Evolutionary conservation across 306 rosid species (phyloP), one percentile per base, ranked within the genome.

Genomic region (Quercus alba): DNA sequence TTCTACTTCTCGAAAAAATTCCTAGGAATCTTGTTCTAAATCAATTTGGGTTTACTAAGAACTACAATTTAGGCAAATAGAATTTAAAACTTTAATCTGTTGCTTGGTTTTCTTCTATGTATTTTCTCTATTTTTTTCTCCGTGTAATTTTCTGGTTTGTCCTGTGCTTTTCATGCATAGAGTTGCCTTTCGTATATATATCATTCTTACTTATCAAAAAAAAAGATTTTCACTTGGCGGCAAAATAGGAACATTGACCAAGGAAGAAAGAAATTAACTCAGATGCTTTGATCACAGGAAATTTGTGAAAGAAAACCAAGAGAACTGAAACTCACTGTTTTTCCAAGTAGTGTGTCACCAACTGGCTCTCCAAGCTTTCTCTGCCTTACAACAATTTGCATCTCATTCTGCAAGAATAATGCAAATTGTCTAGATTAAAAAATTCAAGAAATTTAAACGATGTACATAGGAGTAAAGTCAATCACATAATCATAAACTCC

Each of bases 261-360:
- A 73, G 54, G 23, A 26, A 76, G 67, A n/a, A 49, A 14, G 35
- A 17, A 21, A 51, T n/a, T 21, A 18, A 52, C 30, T 63, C 11
- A 18, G 12, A 58, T 71, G 15, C n/a, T 61, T 23, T 15, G 5
- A 21, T 78, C 54, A 70, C 5, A 21, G n/a, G 63, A 56, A 30
- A 49, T 13, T 38, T n/a, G 28, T 19, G 6, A 31, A 41, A 10
- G 35, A 23, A 13, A 76, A 49, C 38, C 20, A 52, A 62, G 26
- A 70, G 74, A 26, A 75, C 72, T 19, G 58, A 61, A 74, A 93
- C 92, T 92, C 81, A 94, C 98, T 38, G 94, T 92, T 88, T 94
- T 94, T 66, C 98, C 98, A 49, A 77, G 58, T 82, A 94, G 84
- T n/a, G 90, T 88, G 72, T 91, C 95, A 26, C 92, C 93, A 69